Percentiles rank a stretch among this genome's conserved stretches.
phyloP scores from a whole-genome alignment of 2,329 filamentous ascomycete genomes.

The Acephala macrosclerotiorum region DNA sequence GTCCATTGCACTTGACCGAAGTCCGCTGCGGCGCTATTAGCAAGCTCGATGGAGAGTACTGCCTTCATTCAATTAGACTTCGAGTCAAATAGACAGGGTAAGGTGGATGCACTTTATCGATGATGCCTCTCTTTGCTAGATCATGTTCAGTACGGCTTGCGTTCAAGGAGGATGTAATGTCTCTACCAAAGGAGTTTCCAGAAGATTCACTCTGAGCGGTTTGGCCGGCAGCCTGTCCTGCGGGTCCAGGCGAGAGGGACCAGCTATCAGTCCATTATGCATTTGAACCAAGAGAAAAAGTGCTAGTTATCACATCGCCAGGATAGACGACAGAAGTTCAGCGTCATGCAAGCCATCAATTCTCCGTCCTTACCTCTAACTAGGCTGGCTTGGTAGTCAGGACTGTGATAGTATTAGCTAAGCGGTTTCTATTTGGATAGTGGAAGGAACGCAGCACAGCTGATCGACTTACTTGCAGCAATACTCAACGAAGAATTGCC shows the following conservation, averaged over 20 bases:
- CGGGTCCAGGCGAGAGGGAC: constrained; percentile 29
- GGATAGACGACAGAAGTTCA: constrained; percentile 29
- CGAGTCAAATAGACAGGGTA: background rate
- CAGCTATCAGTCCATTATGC: constrained; percentile 33
- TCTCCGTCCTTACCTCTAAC: constrained; percentile 23
- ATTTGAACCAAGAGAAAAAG: constrained; percentile 27
- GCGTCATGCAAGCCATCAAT: background rate
- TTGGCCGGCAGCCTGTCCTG: constrained; percentile 25
- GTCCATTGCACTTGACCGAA: constrained; percentile 34
- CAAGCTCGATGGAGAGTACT: constrained; percentile 30
- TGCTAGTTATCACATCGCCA: constrained; percentile 34
- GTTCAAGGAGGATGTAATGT: background rate
- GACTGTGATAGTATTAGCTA: constrained; percentile 22
- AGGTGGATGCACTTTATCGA: constrained; percentile 19
- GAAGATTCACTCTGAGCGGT: constrained; percentile 30
- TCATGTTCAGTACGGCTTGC: background rate
- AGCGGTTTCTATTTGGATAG: background rate
- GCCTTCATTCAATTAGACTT: constrained; percentile 15
- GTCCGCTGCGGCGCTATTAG: constrained; percentile 31
- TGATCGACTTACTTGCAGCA: constrained; percentile 32
- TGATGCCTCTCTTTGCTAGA: constrained; percentile 3
- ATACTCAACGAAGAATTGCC: constrained; percentile 36
- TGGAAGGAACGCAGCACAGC: background rate
- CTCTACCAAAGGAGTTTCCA: constrained; percentile 27
- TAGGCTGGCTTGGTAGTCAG: constrained; percentile 27